phyloP scores from a whole-genome alignment of 495 filamentous ascomycete genomes.

The Rostrohypoxylon terebratum region DNA sequence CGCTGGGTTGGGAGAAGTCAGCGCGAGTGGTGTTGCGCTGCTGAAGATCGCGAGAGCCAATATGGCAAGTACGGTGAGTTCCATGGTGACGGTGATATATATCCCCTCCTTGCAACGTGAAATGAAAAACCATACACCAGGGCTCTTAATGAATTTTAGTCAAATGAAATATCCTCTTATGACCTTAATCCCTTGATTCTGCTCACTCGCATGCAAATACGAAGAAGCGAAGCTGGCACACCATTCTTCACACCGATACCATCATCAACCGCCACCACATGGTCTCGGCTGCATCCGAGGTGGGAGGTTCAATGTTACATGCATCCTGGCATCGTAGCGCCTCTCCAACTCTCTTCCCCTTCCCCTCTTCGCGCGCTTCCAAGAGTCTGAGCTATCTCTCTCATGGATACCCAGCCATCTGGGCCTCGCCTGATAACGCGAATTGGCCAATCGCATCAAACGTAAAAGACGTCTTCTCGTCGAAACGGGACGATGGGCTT shows the following conservation, averaged over 20 bases:
- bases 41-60: constrained; percentile 27
- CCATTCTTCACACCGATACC: constrained; percentile 29
- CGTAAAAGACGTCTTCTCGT: neutral
- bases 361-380: neutral
- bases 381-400: constrained; percentile 3
- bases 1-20: constrained; percentile 38
- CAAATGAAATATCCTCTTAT: neutral
- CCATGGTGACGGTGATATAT: constrained; percentile 6
- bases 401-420: neutral
- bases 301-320: constrained; percentile 6
- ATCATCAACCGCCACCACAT: constrained; percentile 12
- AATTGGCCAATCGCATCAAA: constrained; percentile 24
- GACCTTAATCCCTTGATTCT: neutral
- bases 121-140: neutral
- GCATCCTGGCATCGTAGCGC: neutral
- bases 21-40: constrained; percentile 31
- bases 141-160: neutral
- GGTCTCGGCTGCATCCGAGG: constrained; percentile 12
- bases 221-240: constrained; percentile 25
- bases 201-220: neutral
- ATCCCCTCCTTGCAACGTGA: neutral
- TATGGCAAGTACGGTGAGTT: constrained; percentile 5
- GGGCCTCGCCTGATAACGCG: constrained; percentile 14
- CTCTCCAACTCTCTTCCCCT: neutral
- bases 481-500: constrained; percentile 10